phyloP scores from a whole-genome alignment of 2,329 filamentous ascomycete genomes.

The Aspergillus alliaceus region DNA sequence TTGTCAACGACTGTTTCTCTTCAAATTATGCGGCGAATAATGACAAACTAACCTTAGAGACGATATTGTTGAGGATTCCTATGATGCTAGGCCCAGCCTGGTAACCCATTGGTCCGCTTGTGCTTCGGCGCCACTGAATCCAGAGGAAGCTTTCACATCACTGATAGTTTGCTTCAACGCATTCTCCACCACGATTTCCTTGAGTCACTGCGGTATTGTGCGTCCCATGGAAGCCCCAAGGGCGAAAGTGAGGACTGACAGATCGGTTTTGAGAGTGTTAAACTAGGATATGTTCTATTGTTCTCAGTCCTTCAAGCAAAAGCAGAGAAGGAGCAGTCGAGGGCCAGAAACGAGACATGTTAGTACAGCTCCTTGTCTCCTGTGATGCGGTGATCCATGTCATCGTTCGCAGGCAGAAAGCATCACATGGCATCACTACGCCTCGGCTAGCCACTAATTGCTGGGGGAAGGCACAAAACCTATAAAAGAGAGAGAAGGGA shows the following conservation, averaged over 20 bases:
- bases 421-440: not conserved
- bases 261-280: not conserved
- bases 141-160: not conserved
- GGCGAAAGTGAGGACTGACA: not conserved
- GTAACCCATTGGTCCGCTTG: not conserved
- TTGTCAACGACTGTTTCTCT: not conserved
- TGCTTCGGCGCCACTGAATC: not conserved
- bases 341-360: too few species aligned
- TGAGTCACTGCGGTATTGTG: not conserved
- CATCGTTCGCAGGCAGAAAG: not conserved
- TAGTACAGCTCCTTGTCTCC: too few species aligned
- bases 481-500: too few species aligned
- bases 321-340: too few species aligned
- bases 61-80: not conserved
- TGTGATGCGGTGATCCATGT: not conserved
- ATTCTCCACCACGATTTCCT: not conserved
- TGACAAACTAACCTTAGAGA: not conserved
- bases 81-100: not conserved
- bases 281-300: not conserved
- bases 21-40: not conserved
- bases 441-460: not conserved
- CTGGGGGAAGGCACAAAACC: too few species aligned
- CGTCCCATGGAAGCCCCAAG: not conserved
- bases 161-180: not conserved
- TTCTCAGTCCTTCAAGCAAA: too few species aligned